Conservation (phyloP, 139 green algal species). For the Coelastrella sp. region DNA sequence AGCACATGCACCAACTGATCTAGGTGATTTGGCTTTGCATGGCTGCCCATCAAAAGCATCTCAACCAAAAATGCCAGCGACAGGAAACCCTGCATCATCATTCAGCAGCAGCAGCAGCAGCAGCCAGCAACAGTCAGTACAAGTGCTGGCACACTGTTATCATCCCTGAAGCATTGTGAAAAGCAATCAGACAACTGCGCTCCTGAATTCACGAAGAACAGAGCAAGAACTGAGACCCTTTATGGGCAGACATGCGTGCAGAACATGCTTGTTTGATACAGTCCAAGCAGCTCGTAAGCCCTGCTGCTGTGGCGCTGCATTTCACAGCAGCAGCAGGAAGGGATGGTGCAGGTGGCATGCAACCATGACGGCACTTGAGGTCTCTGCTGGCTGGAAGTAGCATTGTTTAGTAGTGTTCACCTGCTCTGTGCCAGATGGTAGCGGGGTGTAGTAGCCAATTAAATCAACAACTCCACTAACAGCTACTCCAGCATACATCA, state of each 20-base stretch:
- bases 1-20: constrained; percentile 40
- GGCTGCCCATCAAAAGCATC: constrained; percentile 44
- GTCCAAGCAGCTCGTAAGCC: too few relatives aligned
- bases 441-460: constrained; percentile 12
- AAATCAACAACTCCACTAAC: constrained; percentile 33
- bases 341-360: background rate
- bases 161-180: too few relatives aligned
- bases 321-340: background rate
- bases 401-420: background rate
- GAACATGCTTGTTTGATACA: too few relatives aligned
- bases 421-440: constrained; percentile 45
- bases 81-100: constrained; percentile 25
- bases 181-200: background rate
- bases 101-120: background rate
- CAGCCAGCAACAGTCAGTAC: background rate
- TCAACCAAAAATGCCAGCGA: constrained; percentile 18
- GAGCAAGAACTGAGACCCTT: background rate
- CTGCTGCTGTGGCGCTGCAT: too few relatives aligned
- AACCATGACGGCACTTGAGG: background rate
- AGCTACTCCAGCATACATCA: constrained; percentile 40
- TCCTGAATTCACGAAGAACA: background rate
- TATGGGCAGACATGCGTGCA: too few relatives aligned
- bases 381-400: background rate
- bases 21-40: constrained; percentile 35
- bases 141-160: background rate